Evolutionary conservation across 495 filamentous ascomycete genomes (phyloP).

Genomic region (Parathielavia hyrcaniae): DNA sequence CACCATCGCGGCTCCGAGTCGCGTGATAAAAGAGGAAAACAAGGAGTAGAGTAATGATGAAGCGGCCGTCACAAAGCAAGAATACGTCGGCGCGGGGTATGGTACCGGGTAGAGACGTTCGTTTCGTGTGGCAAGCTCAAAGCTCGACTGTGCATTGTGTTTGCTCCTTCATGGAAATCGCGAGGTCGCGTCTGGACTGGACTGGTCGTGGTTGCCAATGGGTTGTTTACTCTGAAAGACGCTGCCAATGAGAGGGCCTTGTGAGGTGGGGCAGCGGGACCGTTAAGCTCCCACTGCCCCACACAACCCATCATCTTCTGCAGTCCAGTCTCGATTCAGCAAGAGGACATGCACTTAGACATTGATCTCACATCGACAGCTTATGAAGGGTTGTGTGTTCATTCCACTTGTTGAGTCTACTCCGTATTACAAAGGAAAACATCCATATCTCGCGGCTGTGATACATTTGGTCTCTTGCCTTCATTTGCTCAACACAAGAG

Average conservation of each 20-base stretch:
- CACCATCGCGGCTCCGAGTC: constrained; percentile 34
- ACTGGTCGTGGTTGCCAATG: background rate
- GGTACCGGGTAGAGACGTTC: background rate
- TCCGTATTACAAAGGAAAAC: no score
- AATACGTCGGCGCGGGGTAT: background rate
- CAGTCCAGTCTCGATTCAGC: no score
- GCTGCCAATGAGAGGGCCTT: background rate
- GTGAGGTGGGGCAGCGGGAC: background rate
- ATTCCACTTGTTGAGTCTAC: no score
- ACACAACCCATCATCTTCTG: no score
- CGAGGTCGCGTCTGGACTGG: constrained; percentile 10
- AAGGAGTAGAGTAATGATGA: background rate
- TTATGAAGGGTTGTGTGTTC: no score
- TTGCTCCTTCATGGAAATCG: background rate
- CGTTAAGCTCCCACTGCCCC: no score
- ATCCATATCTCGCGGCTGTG: no score
- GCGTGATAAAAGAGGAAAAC: background rate
- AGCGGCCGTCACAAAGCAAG: background rate
- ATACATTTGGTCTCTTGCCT: no score
- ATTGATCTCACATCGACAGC: no score
- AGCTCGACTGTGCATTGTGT: background rate
- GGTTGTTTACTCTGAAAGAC: constrained; percentile 6
- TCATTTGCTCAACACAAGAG: no score
- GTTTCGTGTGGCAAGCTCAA: background rate
- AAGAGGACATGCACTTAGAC: no score